These are phyloP conservation scores for Heliamphora exappendiculata DNA, from an alignment of 148 eudicot genomes.

Conservation along the genomic window DNA sequence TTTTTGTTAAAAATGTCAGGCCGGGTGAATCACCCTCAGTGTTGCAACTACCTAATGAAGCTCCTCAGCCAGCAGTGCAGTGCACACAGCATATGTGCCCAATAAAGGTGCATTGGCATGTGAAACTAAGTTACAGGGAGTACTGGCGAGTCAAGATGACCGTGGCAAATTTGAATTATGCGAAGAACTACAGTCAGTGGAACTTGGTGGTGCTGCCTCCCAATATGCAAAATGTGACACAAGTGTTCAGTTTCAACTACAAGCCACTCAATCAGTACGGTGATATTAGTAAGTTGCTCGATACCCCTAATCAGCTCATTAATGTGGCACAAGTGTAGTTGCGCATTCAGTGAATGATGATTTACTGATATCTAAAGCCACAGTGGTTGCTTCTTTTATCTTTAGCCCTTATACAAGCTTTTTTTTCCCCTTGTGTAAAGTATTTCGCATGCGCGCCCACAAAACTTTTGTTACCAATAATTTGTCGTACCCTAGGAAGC, in stretches of 20 bases:
- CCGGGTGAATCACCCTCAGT: slow-evolving; percentile 18
- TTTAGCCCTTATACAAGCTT: too few relatives aligned
- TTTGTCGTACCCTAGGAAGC: too few relatives aligned
- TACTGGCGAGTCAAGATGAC: slow-evolving; percentile 86
- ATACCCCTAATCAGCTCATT: too few relatives aligned
- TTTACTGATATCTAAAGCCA: too few relatives aligned
- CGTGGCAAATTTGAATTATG: slow-evolving; percentile 46
- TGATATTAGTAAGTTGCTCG: slow-evolving; percentile 41
- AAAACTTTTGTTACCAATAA: too few relatives aligned
- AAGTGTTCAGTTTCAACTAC: slow-evolving; percentile 76
- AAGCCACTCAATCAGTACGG: slow-evolving; percentile 44
- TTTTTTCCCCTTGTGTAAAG: too few relatives aligned
- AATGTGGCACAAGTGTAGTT: too few relatives aligned
- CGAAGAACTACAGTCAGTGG: slow-evolving; percentile 63
- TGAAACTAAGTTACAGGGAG: slow-evolving; percentile 58
- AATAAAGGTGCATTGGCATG: slow-evolving; percentile 73
- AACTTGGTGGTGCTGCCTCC: slow-evolving; percentile 67
- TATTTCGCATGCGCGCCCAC: too few relatives aligned
- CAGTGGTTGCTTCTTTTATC: too few relatives aligned
- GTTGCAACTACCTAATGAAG: slow-evolving; percentile 1
- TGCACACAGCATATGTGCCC: slow-evolving; percentile 17
- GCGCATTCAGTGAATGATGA: too few relatives aligned
- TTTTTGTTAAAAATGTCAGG: slow-evolving; percentile 21
- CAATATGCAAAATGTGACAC: slow-evolving; percentile 39
- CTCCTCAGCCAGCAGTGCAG: slow-evolving; percentile 6